Conservation (phyloP, 169 alveolate species). For the Plasmodium falciparum region DNA sequence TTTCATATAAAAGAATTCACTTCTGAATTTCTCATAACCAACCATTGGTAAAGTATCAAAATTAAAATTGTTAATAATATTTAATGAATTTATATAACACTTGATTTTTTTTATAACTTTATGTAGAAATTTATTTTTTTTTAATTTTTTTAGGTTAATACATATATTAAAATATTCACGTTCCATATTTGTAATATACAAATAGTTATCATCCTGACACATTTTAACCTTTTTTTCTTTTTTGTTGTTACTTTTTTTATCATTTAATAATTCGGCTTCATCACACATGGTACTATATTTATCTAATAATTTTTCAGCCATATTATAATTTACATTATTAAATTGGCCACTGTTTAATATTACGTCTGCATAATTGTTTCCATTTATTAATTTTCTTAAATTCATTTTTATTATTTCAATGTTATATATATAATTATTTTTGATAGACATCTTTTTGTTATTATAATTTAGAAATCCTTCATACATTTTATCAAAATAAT, state of each 20-base stretch:
- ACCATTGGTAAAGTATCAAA: slow-evolving; percentile 64
- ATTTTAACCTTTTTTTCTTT: slow-evolving; percentile 39
- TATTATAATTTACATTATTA: not conserved
- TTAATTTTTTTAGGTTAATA: slow-evolving; percentile 51
- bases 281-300: slow-evolving; percentile 42
- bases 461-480: slow-evolving; percentile 22
- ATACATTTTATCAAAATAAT: slow-evolving; percentile 66
- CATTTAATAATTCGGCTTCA: slow-evolving; percentile 11
- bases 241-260: not conserved
- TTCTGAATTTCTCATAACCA: slow-evolving; percentile 42
- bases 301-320: slow-evolving; percentile 30
- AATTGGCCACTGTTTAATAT: too few species aligned
- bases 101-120: slow-evolving; percentile 49
- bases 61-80: slow-evolving; percentile 50
- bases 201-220: slow-evolving; percentile 14
- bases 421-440: slow-evolving; percentile 20
- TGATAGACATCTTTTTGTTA: slow-evolving; percentile 6
- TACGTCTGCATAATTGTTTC: slow-evolving; percentile 4
- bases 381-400: slow-evolving; percentile 47
- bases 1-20: slow-evolving; percentile 56
- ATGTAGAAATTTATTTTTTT: slow-evolving; percentile 24
- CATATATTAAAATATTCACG: slow-evolving; percentile 48
- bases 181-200: slow-evolving; percentile 48
- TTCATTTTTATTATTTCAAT: slow-evolving; percentile 66
- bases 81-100: slow-evolving; percentile 60